Base-by-base conservation (phyloP, 148 eudicot genomes). In the Rhododendron henanense region DNA sequence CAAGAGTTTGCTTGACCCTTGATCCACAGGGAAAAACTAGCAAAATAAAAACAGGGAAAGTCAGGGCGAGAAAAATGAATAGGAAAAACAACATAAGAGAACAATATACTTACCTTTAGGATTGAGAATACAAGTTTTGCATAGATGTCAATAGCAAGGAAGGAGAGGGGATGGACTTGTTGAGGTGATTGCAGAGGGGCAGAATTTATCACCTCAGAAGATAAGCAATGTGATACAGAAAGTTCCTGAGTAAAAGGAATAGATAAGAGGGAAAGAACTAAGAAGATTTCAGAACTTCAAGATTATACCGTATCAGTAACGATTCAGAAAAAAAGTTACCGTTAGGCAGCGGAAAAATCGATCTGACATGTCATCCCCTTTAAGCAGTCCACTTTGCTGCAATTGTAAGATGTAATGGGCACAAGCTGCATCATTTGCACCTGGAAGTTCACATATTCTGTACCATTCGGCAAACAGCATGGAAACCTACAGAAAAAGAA, bases 101-200 rank as follows among this genome's bases (percentile, higher is more conserved):
- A 15, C 61, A 44, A 35, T 78, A 55, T n/a, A 59, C 57, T 86
- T 87, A 94, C 99, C 99, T 97, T 97, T 85, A 95, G 90, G 82
- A 97, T 91, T 44, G 98, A 91, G 87, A 90, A 95, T 41, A 94
- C 93, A 78, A 97, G 92, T 85, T 93, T 94, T 28, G 99, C 94
- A 92, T 92, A 97, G 25, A 93, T 93, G 89, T 97, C 99, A 87
- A 97, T 94, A 53, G 98, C 98, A 80, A 97, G 96, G 90, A 94
- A 97, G 37, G 99, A 93, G 14, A 94, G 85, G 14, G 93, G 86
- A 28, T 93, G 93, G 55, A 88, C 90, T 93, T 93, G 98, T 86
- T 91, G 97, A 82, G 92, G 83, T 67, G 94, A 86, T 87, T 94
- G 98, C 87, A 88, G 80, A 37, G 90, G 86, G 78, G 85, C 87